A percentile compares a stretch with the other conserved stretches of the same genome.
Evolutionary conservation across 2,329 filamentous ascomycete genomes (phyloP).

Genomic region (Anthostomella pinea): DNA sequence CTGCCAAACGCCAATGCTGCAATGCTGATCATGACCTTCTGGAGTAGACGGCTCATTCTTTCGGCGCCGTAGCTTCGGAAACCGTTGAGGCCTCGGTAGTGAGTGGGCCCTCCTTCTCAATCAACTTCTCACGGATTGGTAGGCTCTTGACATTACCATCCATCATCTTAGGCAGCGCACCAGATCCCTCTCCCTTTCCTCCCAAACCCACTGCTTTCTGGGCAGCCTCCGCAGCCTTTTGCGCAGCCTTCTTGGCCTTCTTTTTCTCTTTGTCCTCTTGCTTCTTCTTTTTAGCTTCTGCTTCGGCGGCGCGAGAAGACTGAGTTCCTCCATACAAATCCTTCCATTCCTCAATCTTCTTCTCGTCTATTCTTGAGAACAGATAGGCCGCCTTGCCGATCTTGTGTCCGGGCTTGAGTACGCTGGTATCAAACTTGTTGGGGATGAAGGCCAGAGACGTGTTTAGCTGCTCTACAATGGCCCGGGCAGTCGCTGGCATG

Average conservation of each 20-base stretch:
- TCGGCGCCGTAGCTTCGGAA: constrained; percentile 14
- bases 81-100: constrained; percentile 13
- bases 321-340: constrained; percentile 53
- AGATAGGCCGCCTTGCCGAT: constrained; percentile 67
- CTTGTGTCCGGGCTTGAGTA: constrained; percentile 59
- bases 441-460: constrained; percentile 51
- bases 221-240: constrained; percentile 15
- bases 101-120: constrained; percentile 23
- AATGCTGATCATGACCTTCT: neutral
- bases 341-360: constrained; percentile 71
- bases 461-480: constrained; percentile 64
- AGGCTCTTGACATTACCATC: constrained; percentile 26
- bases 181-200: too few species aligned
- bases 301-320: constrained; percentile 27
- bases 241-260: constrained; percentile 27
- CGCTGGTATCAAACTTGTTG: constrained; percentile 49
- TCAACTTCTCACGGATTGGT: constrained; percentile 30
- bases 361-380: constrained; percentile 69
- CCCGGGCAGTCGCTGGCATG: constrained; percentile 60
- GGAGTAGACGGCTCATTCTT: constrained; percentile 1
- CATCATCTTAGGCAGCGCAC: too few species aligned
- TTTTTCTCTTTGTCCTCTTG: constrained; percentile 31
- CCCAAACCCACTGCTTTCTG: constrained; percentile 7
- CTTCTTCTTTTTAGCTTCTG: constrained; percentile 31
- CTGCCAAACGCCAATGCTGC: neutral